Conservation (phyloP, 768 basidiomycete genomes). For the Trametes elegans region DNA sequence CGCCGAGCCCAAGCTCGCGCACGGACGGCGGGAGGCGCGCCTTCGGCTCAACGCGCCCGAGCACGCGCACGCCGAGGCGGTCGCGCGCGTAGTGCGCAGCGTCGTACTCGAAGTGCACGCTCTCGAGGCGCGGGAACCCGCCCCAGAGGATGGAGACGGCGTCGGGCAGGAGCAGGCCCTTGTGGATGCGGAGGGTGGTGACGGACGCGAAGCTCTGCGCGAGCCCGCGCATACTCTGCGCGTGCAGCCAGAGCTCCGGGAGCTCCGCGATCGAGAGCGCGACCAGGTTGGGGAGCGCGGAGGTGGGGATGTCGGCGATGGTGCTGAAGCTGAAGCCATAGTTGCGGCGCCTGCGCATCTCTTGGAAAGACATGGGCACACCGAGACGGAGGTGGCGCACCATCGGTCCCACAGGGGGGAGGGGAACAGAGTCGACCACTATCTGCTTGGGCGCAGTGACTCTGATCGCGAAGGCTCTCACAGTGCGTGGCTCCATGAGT, state of each 20-base stretch:
- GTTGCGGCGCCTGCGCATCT: neutral
- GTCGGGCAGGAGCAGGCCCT: neutral
- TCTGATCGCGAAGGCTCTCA: neutral
- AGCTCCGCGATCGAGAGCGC: neutral
- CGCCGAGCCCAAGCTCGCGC: neutral
- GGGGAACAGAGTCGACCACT: too few relatives aligned
- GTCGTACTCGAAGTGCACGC: neutral
- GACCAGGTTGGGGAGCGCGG: neutral
- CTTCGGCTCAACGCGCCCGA: neutral
- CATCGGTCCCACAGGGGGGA: neutral
- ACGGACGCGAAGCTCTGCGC: neutral
- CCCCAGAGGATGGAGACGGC: neutral
- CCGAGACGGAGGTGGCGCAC: neutral
- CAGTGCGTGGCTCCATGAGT: conserved; percentile 1
- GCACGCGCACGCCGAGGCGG: neutral
- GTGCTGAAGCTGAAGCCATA: neutral
- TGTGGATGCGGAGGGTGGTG: neutral
- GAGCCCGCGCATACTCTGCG: neutral
- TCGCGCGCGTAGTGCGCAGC: neutral
- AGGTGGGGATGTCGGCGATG: neutral
- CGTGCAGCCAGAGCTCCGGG: neutral
- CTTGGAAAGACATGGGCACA: neutral
- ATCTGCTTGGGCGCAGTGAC: neutral
- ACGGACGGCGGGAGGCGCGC: neutral
- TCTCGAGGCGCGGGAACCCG: neutral